phyloP scores from a whole-genome alignment of 202 grass and related monocot species.

The Brachypodium distachyon region DNA sequence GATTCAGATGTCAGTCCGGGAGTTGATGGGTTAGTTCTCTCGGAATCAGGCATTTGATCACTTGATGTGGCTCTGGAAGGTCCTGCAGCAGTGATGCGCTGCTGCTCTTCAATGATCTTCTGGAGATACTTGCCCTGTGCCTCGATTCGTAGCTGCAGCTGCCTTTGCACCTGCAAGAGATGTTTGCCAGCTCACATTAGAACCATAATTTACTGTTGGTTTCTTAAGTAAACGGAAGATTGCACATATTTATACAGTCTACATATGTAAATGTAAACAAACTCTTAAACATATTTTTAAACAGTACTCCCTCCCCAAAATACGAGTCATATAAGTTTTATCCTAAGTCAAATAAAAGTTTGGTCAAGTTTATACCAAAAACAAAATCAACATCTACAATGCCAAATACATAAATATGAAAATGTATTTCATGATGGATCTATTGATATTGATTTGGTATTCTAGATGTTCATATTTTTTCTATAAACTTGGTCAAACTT shows the following conservation, averaged over 20 bases:
- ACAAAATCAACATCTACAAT: no score
- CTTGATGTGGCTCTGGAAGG: slow-evolving; percentile 25
- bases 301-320: no score
- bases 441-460: no score
- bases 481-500: no score
- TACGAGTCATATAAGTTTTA: no score
- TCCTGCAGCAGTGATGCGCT: slow-evolving; percentile 19
- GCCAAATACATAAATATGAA: no score
- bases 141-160: slow-evolving; percentile 92
- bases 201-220: slow-evolving; percentile 7
- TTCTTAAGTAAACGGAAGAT: not conserved
- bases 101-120: slow-evolving; percentile 99
- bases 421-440: no score
- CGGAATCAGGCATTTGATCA: slow-evolving; percentile 49
- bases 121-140: slow-evolving; percentile 95
- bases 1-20: slow-evolving; percentile 61
- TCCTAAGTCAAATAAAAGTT: no score
- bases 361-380: no score
- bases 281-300: not conserved
- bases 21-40: slow-evolving; percentile 67
- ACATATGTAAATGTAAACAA: not conserved
- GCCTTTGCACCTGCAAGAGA: slow-evolving; percentile 76
- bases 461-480: no score
- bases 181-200: not conserved
- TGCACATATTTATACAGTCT: not conserved